Conservation (phyloP, 2,329 filamentous ascomycete species). For the Microdochium nivale region DNA sequence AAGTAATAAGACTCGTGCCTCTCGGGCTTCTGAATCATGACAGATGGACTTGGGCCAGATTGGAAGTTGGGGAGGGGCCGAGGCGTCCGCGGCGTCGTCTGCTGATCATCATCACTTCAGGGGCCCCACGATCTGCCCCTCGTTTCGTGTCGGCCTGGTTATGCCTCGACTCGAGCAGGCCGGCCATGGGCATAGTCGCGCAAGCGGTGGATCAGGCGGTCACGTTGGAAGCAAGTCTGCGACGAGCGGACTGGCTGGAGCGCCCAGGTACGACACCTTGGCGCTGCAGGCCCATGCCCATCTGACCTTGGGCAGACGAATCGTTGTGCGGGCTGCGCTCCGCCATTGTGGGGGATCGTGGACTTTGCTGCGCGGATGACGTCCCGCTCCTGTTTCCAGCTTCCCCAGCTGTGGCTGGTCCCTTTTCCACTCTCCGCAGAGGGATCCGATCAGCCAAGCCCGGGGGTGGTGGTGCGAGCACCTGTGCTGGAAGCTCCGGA, state of each 20-base stretch:
- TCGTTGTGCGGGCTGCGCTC: neutral
- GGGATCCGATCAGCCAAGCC: too few relatives aligned
- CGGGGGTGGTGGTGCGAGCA: too few relatives aligned
- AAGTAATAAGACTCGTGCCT: too few relatives aligned
- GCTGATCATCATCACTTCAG: neutral
- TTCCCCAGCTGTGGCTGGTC: neutral
- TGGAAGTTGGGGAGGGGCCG: neutral
- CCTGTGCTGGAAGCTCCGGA: too few relatives aligned
- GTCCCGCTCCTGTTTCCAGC: neutral
- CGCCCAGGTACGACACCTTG: neutral
- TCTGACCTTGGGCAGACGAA: neutral
- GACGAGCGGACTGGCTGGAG: neutral
- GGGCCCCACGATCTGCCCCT: neutral
- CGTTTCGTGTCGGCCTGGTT: neutral
- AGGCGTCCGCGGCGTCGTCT: neutral
- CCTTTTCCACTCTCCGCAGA: too few relatives aligned
- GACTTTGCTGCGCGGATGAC: neutral
- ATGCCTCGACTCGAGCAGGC: neutral
- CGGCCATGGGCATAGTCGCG: neutral
- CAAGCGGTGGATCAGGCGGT: neutral
- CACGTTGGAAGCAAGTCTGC: neutral
- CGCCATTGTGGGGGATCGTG: neutral
- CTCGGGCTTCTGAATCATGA: neutral
- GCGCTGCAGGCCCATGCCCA: neutral
- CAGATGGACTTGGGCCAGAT: neutral